Conservation (phyloP, 2,329 filamentous ascomycete species). For the Cercospora sp. region DNA sequence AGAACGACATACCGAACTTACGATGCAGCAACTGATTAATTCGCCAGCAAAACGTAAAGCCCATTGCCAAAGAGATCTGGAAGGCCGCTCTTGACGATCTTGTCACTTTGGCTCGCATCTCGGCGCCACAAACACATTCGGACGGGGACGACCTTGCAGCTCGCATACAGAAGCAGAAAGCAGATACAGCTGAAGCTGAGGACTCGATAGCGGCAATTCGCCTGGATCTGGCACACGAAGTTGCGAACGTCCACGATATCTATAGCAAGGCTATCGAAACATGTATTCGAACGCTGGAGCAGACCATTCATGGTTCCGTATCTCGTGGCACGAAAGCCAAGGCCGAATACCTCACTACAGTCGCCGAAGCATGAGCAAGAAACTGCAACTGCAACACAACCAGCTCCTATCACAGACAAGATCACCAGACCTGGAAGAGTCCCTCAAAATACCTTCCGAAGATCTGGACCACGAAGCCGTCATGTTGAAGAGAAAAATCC, state of each 20-base stretch:
- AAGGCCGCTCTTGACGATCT: conserved; percentile 37
- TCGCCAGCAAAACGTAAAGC: conserved; percentile 38
- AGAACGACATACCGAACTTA: neutral
- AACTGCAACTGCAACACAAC: conserved; percentile 39
- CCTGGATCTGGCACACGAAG: conserved; percentile 39
- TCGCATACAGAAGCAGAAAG: conserved; percentile 23
- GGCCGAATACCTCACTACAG: conserved; percentile 46
- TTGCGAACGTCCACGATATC: conserved; percentile 38
- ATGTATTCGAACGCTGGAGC: conserved; percentile 49
- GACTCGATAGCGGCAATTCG: conserved; percentile 35
- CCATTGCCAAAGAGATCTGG: conserved; percentile 41
- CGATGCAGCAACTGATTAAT: conserved; percentile 8
- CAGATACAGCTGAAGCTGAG: conserved; percentile 25
- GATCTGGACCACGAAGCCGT: conserved; percentile 37
- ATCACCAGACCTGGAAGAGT: conserved; percentile 30
- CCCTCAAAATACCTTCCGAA: conserved; percentile 39
- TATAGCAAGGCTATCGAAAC: conserved; percentile 43
- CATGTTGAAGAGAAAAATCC: conserved; percentile 38
- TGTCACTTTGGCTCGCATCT: conserved; percentile 39
- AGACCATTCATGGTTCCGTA: conserved; percentile 49
- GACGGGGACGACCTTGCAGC: conserved; percentile 21
- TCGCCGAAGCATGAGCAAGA: conserved; percentile 47
- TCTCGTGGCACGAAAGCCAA: conserved; percentile 45
- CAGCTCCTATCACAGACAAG: conserved; percentile 33
- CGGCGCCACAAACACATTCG: conserved; percentile 16